Base-by-base conservation (phyloP, 129 eudicot species). In the Apium graveolens region DNA sequence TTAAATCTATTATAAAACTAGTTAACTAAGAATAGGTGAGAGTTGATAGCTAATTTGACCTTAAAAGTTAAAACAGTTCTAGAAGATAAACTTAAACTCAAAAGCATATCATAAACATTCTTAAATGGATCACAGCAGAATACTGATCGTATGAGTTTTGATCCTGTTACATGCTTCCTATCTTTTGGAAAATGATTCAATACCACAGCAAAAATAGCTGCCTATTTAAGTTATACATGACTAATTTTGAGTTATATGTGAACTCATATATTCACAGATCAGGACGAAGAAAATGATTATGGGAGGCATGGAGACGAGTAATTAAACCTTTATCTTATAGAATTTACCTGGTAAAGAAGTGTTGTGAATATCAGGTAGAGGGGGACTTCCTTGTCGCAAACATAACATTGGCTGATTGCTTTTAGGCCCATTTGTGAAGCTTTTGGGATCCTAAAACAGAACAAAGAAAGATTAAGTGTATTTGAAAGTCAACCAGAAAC, bases 341-440 rank as follows among this genome's bases (percentile, higher is more conserved):
- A 89, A 92, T 82, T 91, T 82, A 78, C 91, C 91, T 37, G 86
- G 81, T 75, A 78, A 80, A 85, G 98, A 88, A 32, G 86, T 82
- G 84, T 88, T 89, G 77, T 89, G 79, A 65, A 81, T 86, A 86
- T 91, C 98, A 26, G 98, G 98, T 63, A 94, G 79, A 68, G 97
- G 93, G 51, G 87, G 93, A 82, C 96, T 91, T 82, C 98, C 98
- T 81, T 94, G 92, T 80, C 97, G 90, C 79, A 91, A 69, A 75
- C 98, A 94, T 84, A 94, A 86, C 81, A 91, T 87, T 46, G 97
- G 97, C 79, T 82, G 82, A 81, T 83, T 83, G 81, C 80, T 81
- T 51, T 51, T 46, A 45, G 85, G 69, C 18, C 79, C 80, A 76
- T 85, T 85, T 60, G 44, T 57, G 39, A 84, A 72, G 17, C 65